A percentile compares a stretch with the other conserved stretches of the same genome.
These are phyloP conservation scores for Trichophaea hybrida DNA, from an alignment of 2,329 filamentous ascomycete genomes.

Conservation along the genomic window DNA sequence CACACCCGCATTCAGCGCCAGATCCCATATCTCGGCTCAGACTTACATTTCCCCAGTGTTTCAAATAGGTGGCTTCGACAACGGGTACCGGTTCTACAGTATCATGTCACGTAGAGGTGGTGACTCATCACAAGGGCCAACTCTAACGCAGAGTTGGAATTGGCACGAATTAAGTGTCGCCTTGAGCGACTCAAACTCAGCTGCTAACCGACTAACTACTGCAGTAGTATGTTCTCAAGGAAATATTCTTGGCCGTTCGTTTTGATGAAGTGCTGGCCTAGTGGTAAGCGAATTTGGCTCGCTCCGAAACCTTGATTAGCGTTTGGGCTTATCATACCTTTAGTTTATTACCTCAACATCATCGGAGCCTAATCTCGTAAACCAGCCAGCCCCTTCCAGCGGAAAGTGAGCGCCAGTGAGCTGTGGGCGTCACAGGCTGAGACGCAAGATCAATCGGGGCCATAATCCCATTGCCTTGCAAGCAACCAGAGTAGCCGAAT, in stretches of 20 bases:
- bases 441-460: too few species aligned
- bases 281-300: slow-evolving; percentile 1
- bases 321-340: slow-evolving; percentile 20
- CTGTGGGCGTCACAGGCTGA: too few species aligned
- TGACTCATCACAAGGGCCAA: slow-evolving; percentile 43
- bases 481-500: slow-evolving; percentile 41
- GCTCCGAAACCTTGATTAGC: too few species aligned
- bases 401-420: too few species aligned
- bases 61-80: slow-evolving; percentile 19
- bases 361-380: slow-evolving; percentile 36
- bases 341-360: slow-evolving; percentile 32
- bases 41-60: slow-evolving; percentile 13
- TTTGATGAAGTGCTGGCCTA: slow-evolving; percentile 15
- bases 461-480: slow-evolving; percentile 47
- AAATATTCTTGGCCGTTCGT: slow-evolving; percentile 41
- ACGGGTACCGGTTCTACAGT: slow-evolving; percentile 39
- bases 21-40: not conserved
- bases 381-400: too few species aligned
- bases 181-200: not conserved
- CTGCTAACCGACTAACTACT: slow-evolving; percentile 29
- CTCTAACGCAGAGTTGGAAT: slow-evolving; percentile 30
- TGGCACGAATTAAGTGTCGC: too few species aligned
- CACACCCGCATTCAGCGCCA: slow-evolving; percentile 28
- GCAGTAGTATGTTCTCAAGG: slow-evolving; percentile 53
- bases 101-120: slow-evolving; percentile 45